Conservation (phyloP, 371 early-diverging fungal genomes). For the Mortierella sp. region DNA sequence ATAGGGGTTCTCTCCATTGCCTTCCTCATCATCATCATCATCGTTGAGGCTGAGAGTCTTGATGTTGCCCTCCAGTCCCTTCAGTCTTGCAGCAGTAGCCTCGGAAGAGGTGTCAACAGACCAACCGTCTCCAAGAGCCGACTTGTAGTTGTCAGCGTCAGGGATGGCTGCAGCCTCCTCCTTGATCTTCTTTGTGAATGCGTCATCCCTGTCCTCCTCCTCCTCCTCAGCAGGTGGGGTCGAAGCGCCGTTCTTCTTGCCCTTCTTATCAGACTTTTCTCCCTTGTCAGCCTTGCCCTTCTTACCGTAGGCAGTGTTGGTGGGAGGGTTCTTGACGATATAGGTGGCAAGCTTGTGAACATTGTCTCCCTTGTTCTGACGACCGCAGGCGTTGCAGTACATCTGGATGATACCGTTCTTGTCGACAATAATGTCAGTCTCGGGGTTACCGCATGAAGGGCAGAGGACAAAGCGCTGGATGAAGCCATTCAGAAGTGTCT, state of each 20-base stretch:
- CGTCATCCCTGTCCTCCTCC: constrained; percentile 71
- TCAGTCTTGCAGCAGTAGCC: constrained; percentile 83
- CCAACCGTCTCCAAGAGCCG: constrained; percentile 86
- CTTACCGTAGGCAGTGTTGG: constrained; percentile 67
- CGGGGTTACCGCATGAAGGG: constrained; percentile 96
- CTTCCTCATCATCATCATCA: constrained; percentile 71
- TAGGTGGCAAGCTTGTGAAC: constrained; percentile 90
- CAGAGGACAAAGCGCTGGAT: constrained; percentile 98
- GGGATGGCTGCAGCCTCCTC: constrained; percentile 74
- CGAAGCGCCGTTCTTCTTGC: constrained; percentile 57
- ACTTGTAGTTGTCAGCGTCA: constrained; percentile 61
- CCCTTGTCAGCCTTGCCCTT: constrained; percentile 71
- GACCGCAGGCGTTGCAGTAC: constrained; percentile 95
- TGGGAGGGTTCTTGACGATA: constrained; percentile 95
- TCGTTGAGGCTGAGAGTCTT: constrained; percentile 61
- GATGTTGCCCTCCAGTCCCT: constrained; percentile 65
- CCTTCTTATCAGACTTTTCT: no score
- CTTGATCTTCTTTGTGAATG: constrained; percentile 77
- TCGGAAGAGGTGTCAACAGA: constrained; percentile 83
- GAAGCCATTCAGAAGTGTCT: constrained; percentile 91
- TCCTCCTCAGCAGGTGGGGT: constrained; percentile 57
- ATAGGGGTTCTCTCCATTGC: constrained; percentile 75
- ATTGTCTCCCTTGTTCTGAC: constrained; percentile 86
- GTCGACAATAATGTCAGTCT: constrained; percentile 89
- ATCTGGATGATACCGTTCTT: constrained; percentile 80